Conservation (phyloP, 208 protist genomes). For the Phytomonas sp. region DNA sequence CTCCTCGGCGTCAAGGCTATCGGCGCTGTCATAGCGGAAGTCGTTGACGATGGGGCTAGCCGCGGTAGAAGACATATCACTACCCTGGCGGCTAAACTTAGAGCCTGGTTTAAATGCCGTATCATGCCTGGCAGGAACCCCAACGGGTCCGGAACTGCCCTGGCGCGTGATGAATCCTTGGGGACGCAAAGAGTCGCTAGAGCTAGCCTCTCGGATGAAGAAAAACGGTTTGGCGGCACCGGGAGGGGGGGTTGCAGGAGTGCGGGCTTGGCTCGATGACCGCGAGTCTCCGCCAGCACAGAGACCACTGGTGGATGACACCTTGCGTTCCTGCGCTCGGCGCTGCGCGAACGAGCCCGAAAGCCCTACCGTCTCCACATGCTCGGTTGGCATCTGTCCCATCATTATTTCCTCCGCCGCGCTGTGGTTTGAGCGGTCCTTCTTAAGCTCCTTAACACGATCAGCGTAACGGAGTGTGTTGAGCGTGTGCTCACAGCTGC, state of each 20-base stretch:
- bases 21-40: conserved; percentile 45
- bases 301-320: neutral
- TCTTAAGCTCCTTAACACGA: conserved; percentile 91
- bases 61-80: conserved; percentile 22
- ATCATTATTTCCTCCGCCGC: conserved; percentile 90
- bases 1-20: conserved; percentile 87
- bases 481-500: conserved; percentile 78
- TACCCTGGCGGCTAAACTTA: conserved; percentile 25
- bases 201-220: neutral
- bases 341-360: conserved; percentile 69
- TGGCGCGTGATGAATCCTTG: neutral
- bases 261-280: conserved; percentile 50
- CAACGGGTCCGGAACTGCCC: neutral
- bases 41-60: conserved; percentile 31
- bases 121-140: conserved; percentile 20
- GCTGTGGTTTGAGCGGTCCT: conserved; percentile 68
- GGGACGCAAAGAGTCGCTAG: neutral
- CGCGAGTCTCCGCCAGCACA: conserved; percentile 1
- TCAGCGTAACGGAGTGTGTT: conserved; percentile 84
- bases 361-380: conserved; percentile 75
- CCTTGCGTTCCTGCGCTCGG: conserved; percentile 62
- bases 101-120: conserved; percentile 29
- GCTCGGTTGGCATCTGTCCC: conserved; percentile 84
- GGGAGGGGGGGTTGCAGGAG: conserved; percentile 30
- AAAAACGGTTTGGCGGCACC: neutral